phyloP scores from a whole-genome alignment of 1,284 basidiomycete genomes.

The Ceratobasidium sp. region DNA sequence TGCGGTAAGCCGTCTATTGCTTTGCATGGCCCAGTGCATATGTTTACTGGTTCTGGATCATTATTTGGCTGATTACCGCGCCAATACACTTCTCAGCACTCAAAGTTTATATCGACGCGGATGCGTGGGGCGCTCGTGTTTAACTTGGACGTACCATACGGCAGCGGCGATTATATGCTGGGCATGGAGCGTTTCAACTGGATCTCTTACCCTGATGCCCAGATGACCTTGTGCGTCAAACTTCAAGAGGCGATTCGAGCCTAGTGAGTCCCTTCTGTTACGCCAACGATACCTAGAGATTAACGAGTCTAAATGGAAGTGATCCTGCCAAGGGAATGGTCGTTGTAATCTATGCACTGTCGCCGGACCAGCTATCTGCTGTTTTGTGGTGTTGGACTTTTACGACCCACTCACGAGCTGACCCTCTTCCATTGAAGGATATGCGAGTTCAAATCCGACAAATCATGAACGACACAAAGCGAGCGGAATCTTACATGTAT shows the following conservation, averaged over 20 bases:
- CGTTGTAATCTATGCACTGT: conserved; percentile 16
- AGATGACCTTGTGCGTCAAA: conserved; percentile 25
- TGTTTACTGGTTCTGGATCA: no score
- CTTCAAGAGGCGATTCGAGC: conserved; percentile 17
- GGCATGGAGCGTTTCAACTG: conserved; percentile 23
- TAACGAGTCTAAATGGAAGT: background rate
- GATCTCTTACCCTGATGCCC: conserved; percentile 12
- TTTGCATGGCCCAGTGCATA: background rate
- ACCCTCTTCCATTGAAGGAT: background rate
- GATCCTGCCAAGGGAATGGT: conserved; percentile 23
- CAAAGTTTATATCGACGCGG: conserved; percentile 8
- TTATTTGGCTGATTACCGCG: background rate
- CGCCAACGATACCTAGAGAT: background rate
- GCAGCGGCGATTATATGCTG: background rate
- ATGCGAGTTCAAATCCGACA: conserved; percentile 8
- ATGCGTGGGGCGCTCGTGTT: conserved; percentile 27
- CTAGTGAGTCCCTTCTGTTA: conserved; percentile 6
- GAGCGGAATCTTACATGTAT: conserved; percentile 18
- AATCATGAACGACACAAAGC: conserved; percentile 28
- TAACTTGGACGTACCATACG: conserved; percentile 3
- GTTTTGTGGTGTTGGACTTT: conserved; percentile 27
- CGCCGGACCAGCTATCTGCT: conserved; percentile 19
- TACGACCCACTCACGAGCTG: background rate
- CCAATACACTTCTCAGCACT: background rate
- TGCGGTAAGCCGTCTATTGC: background rate